Base-by-base conservation (phyloP, 768 basidiomycete genomes). In the Tricholoma matsutake region DNA sequence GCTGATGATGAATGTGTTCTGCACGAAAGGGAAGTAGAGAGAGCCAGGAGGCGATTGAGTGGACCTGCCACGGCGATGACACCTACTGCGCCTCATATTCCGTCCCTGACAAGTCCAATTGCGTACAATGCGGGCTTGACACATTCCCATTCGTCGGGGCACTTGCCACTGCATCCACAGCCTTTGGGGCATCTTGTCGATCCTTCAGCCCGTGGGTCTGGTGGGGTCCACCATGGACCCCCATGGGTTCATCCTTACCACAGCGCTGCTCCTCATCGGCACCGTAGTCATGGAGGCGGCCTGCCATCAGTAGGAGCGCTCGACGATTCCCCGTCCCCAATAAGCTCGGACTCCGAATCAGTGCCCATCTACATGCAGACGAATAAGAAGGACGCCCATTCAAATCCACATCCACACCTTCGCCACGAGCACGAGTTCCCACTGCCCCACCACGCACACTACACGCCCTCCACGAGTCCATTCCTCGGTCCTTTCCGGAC, bases 401-500 rank as follows among this genome's bases (percentile, higher is more conserved):
- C 29, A 9, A n/a, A 53, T 49, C 3, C 6, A 25, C 54, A 69
- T 37, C 71, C 61, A 70, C 64, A 53, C 56, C 61, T 13, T 53
- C 56, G 37, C 45, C 61, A 13, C 31, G 54, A 43, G 43, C 55
- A 72, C 73, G 69, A 58, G 52, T 71, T 18, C 69, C 69, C 55
- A 69, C 69, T 53, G 64, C 68, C 47, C 9, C 55, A 56, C 58
- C 62, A 61, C 34, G 43, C 34, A 4, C 57, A 73, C 63, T 59
- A 69, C 14, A 91, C 91, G 0, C 91, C 91, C 1, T 87, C 86
- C 18, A 87, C 89, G 1, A 89, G 87, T 61, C 91, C 91, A 0
- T 92, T 93, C 80, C 82, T 93, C 20, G 91, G 87, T 0, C 89
- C 89, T 2, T 74, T 93, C 64, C 82, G 88, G 57, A 87, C 87